Conservation (phyloP, 1,284 basidiomycete species). For the Microbotryomycetes sp. region DNA sequence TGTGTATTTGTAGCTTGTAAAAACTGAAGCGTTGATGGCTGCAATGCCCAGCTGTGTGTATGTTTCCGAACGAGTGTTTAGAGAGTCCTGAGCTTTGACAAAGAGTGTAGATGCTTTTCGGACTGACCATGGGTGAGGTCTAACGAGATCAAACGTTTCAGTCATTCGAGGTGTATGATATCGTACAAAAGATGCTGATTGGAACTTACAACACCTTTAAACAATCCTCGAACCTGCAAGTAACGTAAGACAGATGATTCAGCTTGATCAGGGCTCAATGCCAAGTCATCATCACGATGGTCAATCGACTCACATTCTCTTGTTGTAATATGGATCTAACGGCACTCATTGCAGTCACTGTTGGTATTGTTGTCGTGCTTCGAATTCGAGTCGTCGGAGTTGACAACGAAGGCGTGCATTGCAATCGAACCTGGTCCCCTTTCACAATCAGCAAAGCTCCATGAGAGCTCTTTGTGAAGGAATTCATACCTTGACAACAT, state of each 20-base stretch:
- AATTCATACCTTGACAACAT: constrained; percentile 10
- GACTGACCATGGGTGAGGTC: constrained; percentile 59
- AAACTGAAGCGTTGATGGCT: constrained; percentile 66
- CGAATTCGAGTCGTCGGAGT: background rate
- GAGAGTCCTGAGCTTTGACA: too few relatives aligned
- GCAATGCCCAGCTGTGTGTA: constrained; percentile 56
- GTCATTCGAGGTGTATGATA: background rate
- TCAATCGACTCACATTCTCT: constrained; percentile 48
- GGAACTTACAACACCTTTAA: constrained; percentile 54
- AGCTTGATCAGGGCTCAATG: too few relatives aligned
- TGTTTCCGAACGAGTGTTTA: background rate
- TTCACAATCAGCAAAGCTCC: background rate
- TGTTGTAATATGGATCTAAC: constrained; percentile 59
- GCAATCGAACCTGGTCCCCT: background rate
- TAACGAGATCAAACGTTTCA: background rate
- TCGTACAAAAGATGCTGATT: background rate
- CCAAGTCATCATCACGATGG: too few relatives aligned
- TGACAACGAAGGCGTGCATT: background rate
- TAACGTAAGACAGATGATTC: too few relatives aligned
- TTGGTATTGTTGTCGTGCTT: background rate
- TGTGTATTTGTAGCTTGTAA: constrained; percentile 64
- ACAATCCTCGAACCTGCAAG: constrained; percentile 57
- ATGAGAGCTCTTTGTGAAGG: background rate
- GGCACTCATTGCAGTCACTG: constrained; percentile 48
- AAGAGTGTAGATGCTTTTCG: background rate